Evolutionary conservation across 805 yeast genomes (phyloP).

Genomic region (Komagataella pseudopastoris): DNA sequence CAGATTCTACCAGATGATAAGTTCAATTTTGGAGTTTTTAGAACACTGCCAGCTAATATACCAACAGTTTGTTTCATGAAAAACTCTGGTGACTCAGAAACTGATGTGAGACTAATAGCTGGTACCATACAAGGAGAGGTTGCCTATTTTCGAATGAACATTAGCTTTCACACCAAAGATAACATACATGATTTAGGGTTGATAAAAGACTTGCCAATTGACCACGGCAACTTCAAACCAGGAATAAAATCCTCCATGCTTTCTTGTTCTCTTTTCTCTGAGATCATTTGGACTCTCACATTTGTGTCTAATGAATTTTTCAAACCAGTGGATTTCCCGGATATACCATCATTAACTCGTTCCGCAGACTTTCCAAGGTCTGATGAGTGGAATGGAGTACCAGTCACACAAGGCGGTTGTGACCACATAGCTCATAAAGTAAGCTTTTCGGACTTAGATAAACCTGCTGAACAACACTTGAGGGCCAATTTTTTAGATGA

Average conservation of each 20-base stretch:
- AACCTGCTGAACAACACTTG: background rate
- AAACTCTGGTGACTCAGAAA: slow-evolving; percentile 7
- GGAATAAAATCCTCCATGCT: background rate
- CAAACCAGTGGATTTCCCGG: background rate
- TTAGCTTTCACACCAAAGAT: background rate
- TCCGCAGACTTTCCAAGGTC: background rate
- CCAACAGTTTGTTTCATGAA: slow-evolving; percentile 34
- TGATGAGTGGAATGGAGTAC: background rate
- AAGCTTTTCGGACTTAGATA: background rate
- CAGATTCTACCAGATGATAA: slow-evolving; percentile 13
- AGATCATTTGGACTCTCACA: background rate
- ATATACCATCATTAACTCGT: background rate
- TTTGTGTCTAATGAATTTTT: background rate
- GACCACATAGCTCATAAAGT: background rate
- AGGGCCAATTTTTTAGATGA: background rate
- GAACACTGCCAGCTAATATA: slow-evolving; percentile 37
- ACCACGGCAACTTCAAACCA: background rate
- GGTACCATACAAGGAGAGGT: background rate
- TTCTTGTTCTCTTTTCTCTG: background rate
- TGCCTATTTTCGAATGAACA: background rate
- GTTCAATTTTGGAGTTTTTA: slow-evolving; percentile 11
- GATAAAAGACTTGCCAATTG: background rate
- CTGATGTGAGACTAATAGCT: background rate
- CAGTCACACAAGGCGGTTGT: background rate
- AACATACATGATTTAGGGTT: background rate